Evolutionary conservation across 495 filamentous ascomycete species (phyloP).

Genomic region (Xylaria longipes): DNA sequence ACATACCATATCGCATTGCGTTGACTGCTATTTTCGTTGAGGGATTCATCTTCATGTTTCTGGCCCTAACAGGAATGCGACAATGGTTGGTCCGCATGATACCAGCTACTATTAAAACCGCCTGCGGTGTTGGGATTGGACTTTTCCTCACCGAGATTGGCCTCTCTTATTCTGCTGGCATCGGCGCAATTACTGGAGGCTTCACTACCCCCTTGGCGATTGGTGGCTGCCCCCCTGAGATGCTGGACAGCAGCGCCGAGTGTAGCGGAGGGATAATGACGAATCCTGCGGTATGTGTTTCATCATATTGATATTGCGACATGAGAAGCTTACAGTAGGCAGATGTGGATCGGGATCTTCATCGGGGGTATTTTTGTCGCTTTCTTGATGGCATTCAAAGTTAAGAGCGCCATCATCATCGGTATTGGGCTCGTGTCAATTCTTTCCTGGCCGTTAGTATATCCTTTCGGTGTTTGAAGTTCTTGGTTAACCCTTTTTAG

Average conservation of each 20-base stretch:
- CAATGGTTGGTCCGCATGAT: slow-evolving; percentile 86
- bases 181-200: slow-evolving; percentile 69
- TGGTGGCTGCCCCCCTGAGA: slow-evolving; percentile 65
- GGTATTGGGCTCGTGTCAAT: slow-evolving; percentile 83
- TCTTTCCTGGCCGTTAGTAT: slow-evolving; percentile 74
- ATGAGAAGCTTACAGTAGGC: slow-evolving; percentile 29
- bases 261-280: slow-evolving; percentile 64
- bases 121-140: slow-evolving; percentile 81
- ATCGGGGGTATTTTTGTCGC: slow-evolving; percentile 78
- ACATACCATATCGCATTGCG: slow-evolving; percentile 71
- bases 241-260: slow-evolving; percentile 44
- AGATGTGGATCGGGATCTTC: slow-evolving; percentile 81
- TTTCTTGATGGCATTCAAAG: slow-evolving; percentile 78
- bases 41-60: slow-evolving; percentile 66
- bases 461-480: slow-evolving; percentile 1
- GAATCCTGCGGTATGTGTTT: slow-evolving; percentile 61
- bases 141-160: slow-evolving; percentile 81
- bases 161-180: slow-evolving; percentile 75
- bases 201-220: slow-evolving; percentile 68
- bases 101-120: slow-evolving; percentile 78
- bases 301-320: background rate
- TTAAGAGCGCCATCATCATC: slow-evolving; percentile 81
- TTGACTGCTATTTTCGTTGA: slow-evolving; percentile 86
- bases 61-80: slow-evolving; percentile 78
- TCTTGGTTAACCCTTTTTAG: slow-evolving; percentile 38